phyloP scores from a whole-genome alignment of 1,139 yeast species.

The Diutina mesorugosa region DNA sequence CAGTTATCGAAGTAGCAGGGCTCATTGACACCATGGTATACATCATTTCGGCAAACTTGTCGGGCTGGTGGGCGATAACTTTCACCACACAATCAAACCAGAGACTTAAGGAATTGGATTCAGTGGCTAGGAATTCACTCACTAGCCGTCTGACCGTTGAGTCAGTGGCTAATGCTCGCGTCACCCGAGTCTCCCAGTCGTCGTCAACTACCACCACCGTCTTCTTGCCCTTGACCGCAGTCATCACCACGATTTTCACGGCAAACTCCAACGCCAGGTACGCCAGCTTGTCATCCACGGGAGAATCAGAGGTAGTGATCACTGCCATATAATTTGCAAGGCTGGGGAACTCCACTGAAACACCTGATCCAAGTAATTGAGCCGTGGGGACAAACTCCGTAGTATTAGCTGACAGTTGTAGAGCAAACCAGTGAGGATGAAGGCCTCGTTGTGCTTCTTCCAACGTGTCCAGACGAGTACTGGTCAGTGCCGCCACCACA shows the following conservation, averaged over 20 bases:
- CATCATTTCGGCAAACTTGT: conserved; percentile 4
- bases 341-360: conserved; percentile 17
- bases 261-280: conserved; percentile 18
- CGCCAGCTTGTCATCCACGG: neutral
- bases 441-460: conserved; percentile 81
- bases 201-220: conserved; percentile 59
- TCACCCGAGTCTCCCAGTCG: conserved; percentile 62
- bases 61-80: conserved; percentile 6
- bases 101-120: conserved; percentile 14
- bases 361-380: conserved; percentile 20
- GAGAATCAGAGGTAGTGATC: neutral
- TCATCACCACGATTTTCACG: conserved; percentile 48
- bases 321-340: conserved; percentile 4
- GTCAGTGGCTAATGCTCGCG: conserved; percentile 61
- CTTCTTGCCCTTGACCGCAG: conserved; percentile 34
- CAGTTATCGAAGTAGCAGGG: conserved; percentile 15
- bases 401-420: conserved; percentile 27
- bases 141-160: conserved; percentile 32
- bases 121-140: conserved; percentile 11
- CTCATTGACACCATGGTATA: conserved; percentile 14
- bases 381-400: conserved; percentile 27
- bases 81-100: conserved; percentile 14
- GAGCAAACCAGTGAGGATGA: conserved; percentile 60
- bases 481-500: conserved; percentile 45
- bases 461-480: conserved; percentile 55